Percentiles rank a stretch among this genome's conserved stretches.
These are phyloP conservation scores for Centrapalus pauciflorus DNA, from an alignment of 129 eudicot genomes.

Conservation along the genomic window DNA sequence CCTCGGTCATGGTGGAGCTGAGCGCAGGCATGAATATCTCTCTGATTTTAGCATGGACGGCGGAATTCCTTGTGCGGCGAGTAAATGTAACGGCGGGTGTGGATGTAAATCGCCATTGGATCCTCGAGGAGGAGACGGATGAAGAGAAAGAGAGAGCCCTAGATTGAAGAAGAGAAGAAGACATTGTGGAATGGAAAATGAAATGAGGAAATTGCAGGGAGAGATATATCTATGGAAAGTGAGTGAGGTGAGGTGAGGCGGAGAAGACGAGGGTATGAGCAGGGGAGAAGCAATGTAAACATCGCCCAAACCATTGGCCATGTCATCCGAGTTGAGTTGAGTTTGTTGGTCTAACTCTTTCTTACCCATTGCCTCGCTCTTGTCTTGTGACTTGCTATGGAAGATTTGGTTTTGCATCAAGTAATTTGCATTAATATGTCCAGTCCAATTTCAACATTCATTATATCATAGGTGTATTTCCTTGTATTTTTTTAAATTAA, in stretches of 20 bases:
- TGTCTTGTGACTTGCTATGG: too few species aligned
- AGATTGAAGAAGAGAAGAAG: conserved; percentile 51
- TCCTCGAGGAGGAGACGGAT: conserved; percentile 30
- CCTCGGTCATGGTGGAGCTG: conserved; percentile 96
- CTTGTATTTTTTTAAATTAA: too few species aligned
- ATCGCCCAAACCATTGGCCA: conserved; percentile 37
- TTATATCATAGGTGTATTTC: too few species aligned
- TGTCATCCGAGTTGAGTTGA: conserved; percentile 28
- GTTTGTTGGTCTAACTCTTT: conserved; percentile 23
- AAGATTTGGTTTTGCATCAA: too few species aligned
- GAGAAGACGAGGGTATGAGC: conserved; percentile 62
- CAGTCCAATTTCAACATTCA: too few species aligned
- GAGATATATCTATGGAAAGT: conserved; percentile 6
- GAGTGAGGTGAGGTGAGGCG: conserved; percentile 42
- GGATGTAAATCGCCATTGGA: conserved; percentile 30
- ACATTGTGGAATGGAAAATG: conserved; percentile 18
- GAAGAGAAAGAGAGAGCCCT: conserved; percentile 52
- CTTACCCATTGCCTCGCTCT: too few species aligned
- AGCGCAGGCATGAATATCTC: conserved; percentile 98
- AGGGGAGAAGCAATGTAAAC: conserved; percentile 15
- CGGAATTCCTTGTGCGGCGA: conserved; percentile 22
- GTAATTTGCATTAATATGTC: too few species aligned
- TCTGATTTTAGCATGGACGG: conserved; percentile 62
- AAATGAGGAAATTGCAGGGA: neutral
- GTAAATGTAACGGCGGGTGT: conserved; percentile 27